These are phyloP conservation scores for Amesomyces nigricolor DNA, from an alignment of 2,329 filamentous ascomycete species.

Conservation along the genomic window DNA sequence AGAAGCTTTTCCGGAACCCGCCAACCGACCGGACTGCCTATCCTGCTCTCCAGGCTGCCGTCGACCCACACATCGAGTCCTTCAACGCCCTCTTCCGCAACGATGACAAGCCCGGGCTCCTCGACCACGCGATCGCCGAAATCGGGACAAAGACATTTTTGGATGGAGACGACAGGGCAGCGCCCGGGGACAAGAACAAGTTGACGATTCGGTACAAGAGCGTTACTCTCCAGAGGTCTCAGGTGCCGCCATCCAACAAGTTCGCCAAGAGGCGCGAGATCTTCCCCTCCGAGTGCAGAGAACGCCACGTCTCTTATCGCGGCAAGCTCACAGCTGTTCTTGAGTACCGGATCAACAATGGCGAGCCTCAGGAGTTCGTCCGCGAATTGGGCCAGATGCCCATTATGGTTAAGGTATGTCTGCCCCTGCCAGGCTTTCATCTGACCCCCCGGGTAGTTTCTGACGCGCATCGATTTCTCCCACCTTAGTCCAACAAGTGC, in stretches of 20 bases:
- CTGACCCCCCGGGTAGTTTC: slow-evolving; percentile 10
- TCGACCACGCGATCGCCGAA: slow-evolving; percentile 74
- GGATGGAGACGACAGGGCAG: slow-evolving; percentile 67
- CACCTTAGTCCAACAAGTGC: slow-evolving; percentile 72
- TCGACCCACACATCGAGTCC: slow-evolving; percentile 87
- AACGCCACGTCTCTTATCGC: slow-evolving; percentile 86
- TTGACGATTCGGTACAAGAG: slow-evolving; percentile 74
- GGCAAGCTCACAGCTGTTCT: slow-evolving; percentile 78
- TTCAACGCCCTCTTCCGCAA: slow-evolving; percentile 85
- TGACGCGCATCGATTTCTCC: slow-evolving; percentile 23
- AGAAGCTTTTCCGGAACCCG: slow-evolving; percentile 83
- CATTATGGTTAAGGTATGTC: slow-evolving; percentile 79
- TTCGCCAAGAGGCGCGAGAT: slow-evolving; percentile 78
- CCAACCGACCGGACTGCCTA: slow-evolving; percentile 84
- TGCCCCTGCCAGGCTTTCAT: background rate
- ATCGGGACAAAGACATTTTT: slow-evolving; percentile 86
- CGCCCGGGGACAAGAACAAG: slow-evolving; percentile 60
- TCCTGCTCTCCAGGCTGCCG: slow-evolving; percentile 76
- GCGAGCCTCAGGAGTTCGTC: slow-evolving; percentile 73
- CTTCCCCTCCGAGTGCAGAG: slow-evolving; percentile 86
- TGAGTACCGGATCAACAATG: slow-evolving; percentile 82
- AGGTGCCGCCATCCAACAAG: slow-evolving; percentile 77
- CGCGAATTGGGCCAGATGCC: slow-evolving; percentile 85
- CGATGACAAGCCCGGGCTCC: slow-evolving; percentile 51
- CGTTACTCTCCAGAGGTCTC: slow-evolving; percentile 75